These are phyloP conservation scores for Nicotiana noctiflora DNA, from an alignment of 257 asterid genomes.

Conservation along the genomic window DNA sequence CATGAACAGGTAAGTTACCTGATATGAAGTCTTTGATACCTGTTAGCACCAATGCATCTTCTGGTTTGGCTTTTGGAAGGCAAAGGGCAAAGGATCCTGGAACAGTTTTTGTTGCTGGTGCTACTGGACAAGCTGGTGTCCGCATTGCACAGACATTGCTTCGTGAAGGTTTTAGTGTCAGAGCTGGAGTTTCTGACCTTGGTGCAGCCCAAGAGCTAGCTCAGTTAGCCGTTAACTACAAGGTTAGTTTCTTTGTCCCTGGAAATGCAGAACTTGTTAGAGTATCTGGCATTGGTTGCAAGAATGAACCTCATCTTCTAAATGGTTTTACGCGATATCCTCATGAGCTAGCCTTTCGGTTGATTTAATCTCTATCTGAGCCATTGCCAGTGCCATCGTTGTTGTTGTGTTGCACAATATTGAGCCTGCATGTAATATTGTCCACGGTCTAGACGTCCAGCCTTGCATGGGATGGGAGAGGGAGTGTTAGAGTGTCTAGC, in stretches of 20 bases:
- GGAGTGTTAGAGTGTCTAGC: not conserved
- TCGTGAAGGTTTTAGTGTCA: constrained; percentile 74
- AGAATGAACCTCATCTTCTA: not conserved
- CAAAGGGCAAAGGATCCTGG: constrained; percentile 67
- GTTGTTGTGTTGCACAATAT: not conserved
- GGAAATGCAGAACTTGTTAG: not conserved
- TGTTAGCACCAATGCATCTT: constrained; percentile 31
- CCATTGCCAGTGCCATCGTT: not conserved
- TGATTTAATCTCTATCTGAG: not conserved
- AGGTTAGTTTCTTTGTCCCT: constrained; percentile 35
- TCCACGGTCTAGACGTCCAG: not conserved
- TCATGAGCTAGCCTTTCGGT: not conserved
- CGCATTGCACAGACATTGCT: constrained; percentile 82
- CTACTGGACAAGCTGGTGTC: constrained; percentile 75
- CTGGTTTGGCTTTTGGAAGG: constrained; percentile 48
- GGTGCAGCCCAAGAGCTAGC: constrained; percentile 89
- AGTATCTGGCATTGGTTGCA: not conserved
- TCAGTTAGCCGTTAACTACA: constrained; percentile 63
- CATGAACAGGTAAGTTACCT: constrained; percentile 24
- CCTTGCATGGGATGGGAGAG: not conserved
- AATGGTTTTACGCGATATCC: not conserved
- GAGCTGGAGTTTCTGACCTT: constrained; percentile 91
- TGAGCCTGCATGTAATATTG: not conserved
- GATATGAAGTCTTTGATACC: constrained; percentile 66
- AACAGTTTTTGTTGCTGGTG: constrained; percentile 94